These are phyloP conservation scores for Hypoxylon lienhwacheense DNA, from an alignment of 495 filamentous ascomycete genomes.

Conservation along the genomic window DNA sequence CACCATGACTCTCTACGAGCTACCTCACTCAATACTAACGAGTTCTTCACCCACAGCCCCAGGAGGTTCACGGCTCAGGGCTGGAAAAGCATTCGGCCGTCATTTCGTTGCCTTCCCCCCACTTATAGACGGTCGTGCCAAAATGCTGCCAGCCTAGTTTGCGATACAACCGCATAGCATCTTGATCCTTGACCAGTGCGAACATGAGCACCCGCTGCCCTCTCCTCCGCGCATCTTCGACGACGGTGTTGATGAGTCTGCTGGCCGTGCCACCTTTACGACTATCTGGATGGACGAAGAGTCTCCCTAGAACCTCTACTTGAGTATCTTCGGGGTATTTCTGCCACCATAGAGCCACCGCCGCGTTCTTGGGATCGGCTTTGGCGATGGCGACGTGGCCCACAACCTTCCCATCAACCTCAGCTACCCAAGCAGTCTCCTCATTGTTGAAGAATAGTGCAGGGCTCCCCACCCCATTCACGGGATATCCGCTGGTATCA, in stretches of 20 bases:
- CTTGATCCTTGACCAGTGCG: conserved; percentile 20
- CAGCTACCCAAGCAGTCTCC: conserved; percentile 89
- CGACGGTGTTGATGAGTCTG: conserved; percentile 11
- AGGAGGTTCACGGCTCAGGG: neutral
- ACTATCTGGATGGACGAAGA: conserved; percentile 23
- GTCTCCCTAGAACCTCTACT: conserved; percentile 14
- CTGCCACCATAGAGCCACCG: conserved; percentile 20
- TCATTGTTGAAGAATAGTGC: conserved; percentile 58
- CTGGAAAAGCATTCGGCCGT: conserved; percentile 19
- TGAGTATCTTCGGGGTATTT: conserved; percentile 6
- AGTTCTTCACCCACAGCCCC: neutral
- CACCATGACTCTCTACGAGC: neutral
- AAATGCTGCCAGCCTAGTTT: conserved; percentile 23
- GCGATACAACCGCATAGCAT: conserved; percentile 24
- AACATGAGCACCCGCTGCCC: conserved; percentile 16
- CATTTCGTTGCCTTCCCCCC: conserved; percentile 20
- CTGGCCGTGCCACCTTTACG: conserved; percentile 14
- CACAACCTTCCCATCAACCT: conserved; percentile 69
- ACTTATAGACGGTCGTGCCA: conserved; percentile 11
- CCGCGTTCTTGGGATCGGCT: neutral
- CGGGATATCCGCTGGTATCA: conserved; percentile 18
- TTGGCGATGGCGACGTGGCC: conserved; percentile 19
- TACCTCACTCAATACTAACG: neutral
- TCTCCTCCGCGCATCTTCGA: conserved; percentile 7
- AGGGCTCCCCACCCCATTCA: conserved; percentile 14